Percentiles rank a stretch among this genome's conserved stretches.
These are phyloP conservation scores for Aspergillus thermomutatus DNA, from an alignment of 2,329 filamentous ascomycete genomes.

Conservation along the genomic window DNA sequence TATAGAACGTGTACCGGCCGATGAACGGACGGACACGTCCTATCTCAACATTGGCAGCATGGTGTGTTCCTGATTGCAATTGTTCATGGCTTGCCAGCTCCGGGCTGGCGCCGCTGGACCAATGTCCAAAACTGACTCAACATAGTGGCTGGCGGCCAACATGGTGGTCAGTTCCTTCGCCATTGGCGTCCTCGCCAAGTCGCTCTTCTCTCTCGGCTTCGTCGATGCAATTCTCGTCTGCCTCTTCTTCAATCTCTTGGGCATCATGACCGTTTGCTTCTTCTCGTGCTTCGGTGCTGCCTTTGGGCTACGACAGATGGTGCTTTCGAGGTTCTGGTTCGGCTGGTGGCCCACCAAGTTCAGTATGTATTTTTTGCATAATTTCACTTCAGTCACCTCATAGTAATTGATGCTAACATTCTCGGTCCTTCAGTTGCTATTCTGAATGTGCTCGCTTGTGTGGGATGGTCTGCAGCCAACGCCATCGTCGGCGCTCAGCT, in stretches of 20 bases:
- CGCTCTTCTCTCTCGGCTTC: constrained; percentile 68
- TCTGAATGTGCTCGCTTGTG: constrained; percentile 67
- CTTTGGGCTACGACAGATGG: constrained; percentile 76
- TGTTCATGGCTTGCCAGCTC: constrained; percentile 7
- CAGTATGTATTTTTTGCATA: constrained; percentile 45
- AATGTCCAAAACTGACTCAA: constrained; percentile 22
- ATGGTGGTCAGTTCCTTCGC: constrained; percentile 75
- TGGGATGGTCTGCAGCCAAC: constrained; percentile 76
- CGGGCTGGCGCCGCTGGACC: constrained; percentile 6
- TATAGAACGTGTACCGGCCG: constrained; percentile 69
- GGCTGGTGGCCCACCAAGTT: constrained; percentile 68
- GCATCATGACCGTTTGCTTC: constrained; percentile 69
- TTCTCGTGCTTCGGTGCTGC: constrained; percentile 73
- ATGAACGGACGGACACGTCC: constrained; percentile 64
- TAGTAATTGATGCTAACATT: constrained; percentile 7
- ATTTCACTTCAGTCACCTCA: background rate
- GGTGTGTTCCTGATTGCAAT: constrained; percentile 47
- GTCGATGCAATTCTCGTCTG: constrained; percentile 69
- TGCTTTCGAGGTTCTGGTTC: constrained; percentile 74
- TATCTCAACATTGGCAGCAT: constrained; percentile 68
- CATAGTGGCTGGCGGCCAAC: constrained; percentile 72
- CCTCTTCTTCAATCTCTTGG: constrained; percentile 72
- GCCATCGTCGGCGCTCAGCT: constrained; percentile 77
- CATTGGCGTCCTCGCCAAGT: constrained; percentile 67
- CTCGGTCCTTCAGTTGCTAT: constrained; percentile 52